These are phyloP conservation scores for Ophioceras dolichostomum DNA, from an alignment of 2,329 filamentous ascomycete genomes.

Conservation along the genomic window DNA sequence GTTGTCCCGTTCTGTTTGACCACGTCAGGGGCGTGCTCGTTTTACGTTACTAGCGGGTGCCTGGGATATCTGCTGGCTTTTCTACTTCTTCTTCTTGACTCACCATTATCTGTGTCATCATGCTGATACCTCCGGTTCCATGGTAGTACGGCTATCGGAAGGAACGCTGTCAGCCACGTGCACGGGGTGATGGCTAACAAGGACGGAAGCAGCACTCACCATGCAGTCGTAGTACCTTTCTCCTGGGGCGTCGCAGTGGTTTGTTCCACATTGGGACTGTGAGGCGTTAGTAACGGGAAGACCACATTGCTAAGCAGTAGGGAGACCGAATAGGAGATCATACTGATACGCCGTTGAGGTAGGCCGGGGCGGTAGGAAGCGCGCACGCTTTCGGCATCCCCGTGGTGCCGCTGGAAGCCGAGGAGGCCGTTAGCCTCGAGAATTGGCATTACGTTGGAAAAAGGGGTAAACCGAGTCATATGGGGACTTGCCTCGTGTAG, in stretches of 20 bases:
- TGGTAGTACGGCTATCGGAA: conserved; percentile 47
- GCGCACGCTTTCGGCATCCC: conserved; percentile 61
- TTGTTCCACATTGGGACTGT: neutral
- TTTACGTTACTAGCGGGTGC: no score
- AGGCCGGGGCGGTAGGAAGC: conserved; percentile 37
- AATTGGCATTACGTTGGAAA: neutral
- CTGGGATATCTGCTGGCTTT: no score
- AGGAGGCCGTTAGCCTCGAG: no score
- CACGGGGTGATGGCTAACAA: no score
- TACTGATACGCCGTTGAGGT: conserved; percentile 10
- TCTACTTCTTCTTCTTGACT: no score
- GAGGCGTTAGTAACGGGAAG: no score
- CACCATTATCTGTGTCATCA: conserved; percentile 38
- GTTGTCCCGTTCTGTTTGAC: conserved; percentile 26
- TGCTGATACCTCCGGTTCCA: conserved; percentile 54
- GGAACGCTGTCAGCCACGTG: no score
- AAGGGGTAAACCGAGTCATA: neutral
- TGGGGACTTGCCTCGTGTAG: conserved; percentile 37
- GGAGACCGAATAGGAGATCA: no score
- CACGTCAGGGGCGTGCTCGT: no score
- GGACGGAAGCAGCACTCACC: conserved; percentile 13
- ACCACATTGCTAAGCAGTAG: no score
- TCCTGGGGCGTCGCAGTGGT: conserved; percentile 14
- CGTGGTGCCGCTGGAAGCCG: conserved; percentile 60
- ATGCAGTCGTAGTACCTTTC: conserved; percentile 68